phyloP scores from a whole-genome alignment of 805 yeast species.

The Ogataea corticis region DNA sequence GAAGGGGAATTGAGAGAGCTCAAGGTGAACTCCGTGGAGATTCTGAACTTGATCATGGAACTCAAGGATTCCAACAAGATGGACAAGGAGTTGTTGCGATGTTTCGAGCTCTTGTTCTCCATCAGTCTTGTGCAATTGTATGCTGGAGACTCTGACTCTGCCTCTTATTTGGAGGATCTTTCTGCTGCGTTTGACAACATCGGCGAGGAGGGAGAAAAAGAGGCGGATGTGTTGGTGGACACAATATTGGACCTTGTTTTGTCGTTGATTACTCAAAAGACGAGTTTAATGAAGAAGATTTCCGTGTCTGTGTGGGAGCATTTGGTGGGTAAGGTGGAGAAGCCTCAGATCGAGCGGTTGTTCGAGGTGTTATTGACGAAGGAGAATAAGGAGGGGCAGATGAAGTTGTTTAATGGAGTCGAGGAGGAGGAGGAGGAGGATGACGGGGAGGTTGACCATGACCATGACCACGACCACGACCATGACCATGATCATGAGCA shows the following conservation, averaged over 20 bases:
- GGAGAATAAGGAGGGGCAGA: slow-evolving; percentile 83
- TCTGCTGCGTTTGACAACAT: slow-evolving; percentile 55
- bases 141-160: slow-evolving; percentile 75
- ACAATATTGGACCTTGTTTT: slow-evolving; percentile 53
- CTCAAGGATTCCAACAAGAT: slow-evolving; percentile 32
- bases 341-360: slow-evolving; percentile 47
- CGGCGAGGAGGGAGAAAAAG: slow-evolving; percentile 38
- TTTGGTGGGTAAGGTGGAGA: slow-evolving; percentile 47
- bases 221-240: slow-evolving; percentile 37
- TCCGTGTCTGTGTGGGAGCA: slow-evolving; percentile 51
- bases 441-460: slow-evolving; percentile 46
- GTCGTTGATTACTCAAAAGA: slow-evolving; percentile 56
- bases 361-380: slow-evolving; percentile 59
- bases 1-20: slow-evolving; percentile 59
- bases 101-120: slow-evolving; percentile 73
- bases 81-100: slow-evolving; percentile 38
- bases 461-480: slow-evolving; percentile 33
- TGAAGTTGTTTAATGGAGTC: slow-evolving; percentile 67
- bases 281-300: slow-evolving; percentile 56
- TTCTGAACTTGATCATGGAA: slow-evolving; percentile 45
- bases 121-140: slow-evolving; percentile 77
- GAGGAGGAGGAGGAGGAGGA: slow-evolving; percentile 47
- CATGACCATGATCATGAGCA: slow-evolving; percentile 37
- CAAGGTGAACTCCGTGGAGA: slow-evolving; percentile 48
- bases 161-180: slow-evolving; percentile 71